These are phyloP conservation scores for Gastrolobium bilobum DNA, from an alignment of 306 rosid genomes.

Conservation along the genomic window DNA sequence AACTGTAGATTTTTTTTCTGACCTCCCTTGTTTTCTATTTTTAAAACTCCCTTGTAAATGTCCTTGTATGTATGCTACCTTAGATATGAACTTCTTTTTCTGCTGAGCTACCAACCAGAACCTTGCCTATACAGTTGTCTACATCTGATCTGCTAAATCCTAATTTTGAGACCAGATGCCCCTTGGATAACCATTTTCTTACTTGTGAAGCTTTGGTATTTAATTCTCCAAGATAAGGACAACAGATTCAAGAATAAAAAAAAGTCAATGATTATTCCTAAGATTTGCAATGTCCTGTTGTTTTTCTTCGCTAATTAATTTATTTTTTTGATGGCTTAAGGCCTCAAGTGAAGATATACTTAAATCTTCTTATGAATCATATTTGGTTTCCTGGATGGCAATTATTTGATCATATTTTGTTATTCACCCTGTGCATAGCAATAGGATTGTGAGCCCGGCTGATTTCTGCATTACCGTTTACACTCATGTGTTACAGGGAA, in stretches of 20 bases:
- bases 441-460: conserved; percentile 26
- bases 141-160: neutral
- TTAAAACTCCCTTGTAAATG: conserved; percentile 13
- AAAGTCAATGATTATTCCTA: conserved; percentile 11
- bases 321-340: neutral
- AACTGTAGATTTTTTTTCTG: neutral
- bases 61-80: conserved; percentile 15
- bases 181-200: conserved; percentile 15
- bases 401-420: conserved; percentile 7
- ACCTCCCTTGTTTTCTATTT: neutral
- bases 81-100: conserved; percentile 8
- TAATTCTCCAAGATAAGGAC: neutral
- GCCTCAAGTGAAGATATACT: neutral
- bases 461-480: conserved; percentile 28
- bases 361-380: conserved; percentile 1
- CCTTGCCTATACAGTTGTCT: neutral
- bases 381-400: conserved; percentile 30
- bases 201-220: conserved; percentile 11
- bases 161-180: conserved; percentile 10
- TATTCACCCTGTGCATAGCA: conserved; percentile 44
- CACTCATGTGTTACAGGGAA: conserved; percentile 72
- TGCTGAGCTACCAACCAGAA: neutral
- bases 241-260: neutral
- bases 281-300: conserved; percentile 26
- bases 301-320: conserved; percentile 5